Evolutionary conservation across 352 stramenopile genomes (phyloP), one percentile per base, ranked within the genome.

Genomic region (Phytophthora pisi): DNA sequence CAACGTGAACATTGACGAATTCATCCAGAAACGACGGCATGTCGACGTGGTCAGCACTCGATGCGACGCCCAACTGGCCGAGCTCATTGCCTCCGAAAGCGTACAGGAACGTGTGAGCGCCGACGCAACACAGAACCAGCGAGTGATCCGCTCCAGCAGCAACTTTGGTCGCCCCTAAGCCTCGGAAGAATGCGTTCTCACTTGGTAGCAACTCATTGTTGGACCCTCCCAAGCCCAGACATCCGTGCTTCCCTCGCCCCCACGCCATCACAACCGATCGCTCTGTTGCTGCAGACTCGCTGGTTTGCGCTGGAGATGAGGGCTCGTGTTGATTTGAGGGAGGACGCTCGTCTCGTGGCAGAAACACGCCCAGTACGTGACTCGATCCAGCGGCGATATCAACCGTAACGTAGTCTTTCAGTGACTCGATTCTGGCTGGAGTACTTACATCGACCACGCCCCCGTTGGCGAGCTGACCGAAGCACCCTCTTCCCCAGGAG

Each of bases 21-120:
- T 92, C 83, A 9, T 91, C 69, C 10, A 92, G 54, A 15, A 74
- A 66, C 49, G 82, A 72, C 13, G 87, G 87, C 77, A 90, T 91
- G 8, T 89, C 83, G 20, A 78, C 57, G 51, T 79, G 70, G n/a
- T 61, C 45, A 3, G 57, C 60, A 23, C 45, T 59, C 10, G 65
- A 71, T 0, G 75, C 83, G 51, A 90, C 65, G 4, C 87, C 87
- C 18, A 95, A 59, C 50, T 95, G 87, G 0, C 87, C 84, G 31
- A 84, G 79, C 0, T 51, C 42, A 52, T 95, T 95, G 5, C 82
- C 78, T 13, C 87, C 87, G 67, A 92, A 93, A 8, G 80, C 76
- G 51, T 95, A 95, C 31, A 93, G 59, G 26, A 81, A 89, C 3
- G 77, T 84, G 10, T 59, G 61, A 0, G 73, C 63, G 0, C 78